Evolutionary conservation across 139 green algal species (phyloP), one percentile per base, ranked within the genome.

Genomic region (Gonium pectorale): DNA sequence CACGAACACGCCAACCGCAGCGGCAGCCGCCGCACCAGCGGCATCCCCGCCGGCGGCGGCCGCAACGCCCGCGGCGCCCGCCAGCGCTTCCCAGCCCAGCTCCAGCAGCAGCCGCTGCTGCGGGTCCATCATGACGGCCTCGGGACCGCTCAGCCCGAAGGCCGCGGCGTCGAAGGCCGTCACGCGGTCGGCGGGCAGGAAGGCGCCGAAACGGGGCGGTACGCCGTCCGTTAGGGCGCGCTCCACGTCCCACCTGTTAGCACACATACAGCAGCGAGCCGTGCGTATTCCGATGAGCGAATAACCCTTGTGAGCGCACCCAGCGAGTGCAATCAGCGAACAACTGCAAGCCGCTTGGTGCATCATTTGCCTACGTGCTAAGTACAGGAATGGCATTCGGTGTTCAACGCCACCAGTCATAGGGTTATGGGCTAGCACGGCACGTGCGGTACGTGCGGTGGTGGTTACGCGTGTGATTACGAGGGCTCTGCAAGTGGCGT

Each of bases 81-180:
- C 64, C 70, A 82, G 60, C 33, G 33, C 37, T 71, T 86, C 51
- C 49, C 41, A 75, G 5, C 75, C 66, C 35, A 91, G 79, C 89
- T 98, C 92, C 63, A 98, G 69, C 60, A 98, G 89, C 80, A 98
- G 81, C 27, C 96, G 89, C 88, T 98, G 96, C 88, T 98, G 95
- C 1, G 95, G 95, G 88, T 98, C 95, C 79, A 97, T 92, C 70
- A 96, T 90, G 24, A 81, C 33, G 0, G 94, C 94, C 79, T 98
- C 96, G 11, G 84, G 80, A 1, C 67, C 69, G 15, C 89, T 92
- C 19, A 98, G 80, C 54, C 90, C 90, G 72, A 98, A 95, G 0
- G 90, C 86, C 7, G 67, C 74, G 4, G 83, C 72, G 72, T 98
- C 96, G 84, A 98, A 98, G 5, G 80, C 19, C n/a, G 90, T 54